Conservation (phyloP, 495 filamentous ascomycete species). For the Tuber indicum region DNA sequence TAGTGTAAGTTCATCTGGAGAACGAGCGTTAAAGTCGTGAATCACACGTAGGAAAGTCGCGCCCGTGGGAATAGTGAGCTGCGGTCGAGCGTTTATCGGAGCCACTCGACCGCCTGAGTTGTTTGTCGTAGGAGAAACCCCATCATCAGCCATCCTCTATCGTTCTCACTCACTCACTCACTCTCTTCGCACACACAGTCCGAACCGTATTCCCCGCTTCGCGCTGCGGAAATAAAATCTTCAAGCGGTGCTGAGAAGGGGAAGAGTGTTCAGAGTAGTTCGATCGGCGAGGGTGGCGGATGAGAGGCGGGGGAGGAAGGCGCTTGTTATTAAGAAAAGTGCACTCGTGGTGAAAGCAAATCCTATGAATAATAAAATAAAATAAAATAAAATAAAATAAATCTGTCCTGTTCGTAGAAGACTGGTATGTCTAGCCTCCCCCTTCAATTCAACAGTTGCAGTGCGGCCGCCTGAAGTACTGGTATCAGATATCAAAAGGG, state of each 20-base stretch:
- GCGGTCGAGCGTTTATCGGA: constrained; percentile 10
- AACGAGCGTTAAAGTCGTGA: constrained; percentile 82
- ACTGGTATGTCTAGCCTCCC: neutral
- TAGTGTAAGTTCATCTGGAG: constrained; percentile 85
- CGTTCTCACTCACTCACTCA: constrained; percentile 8
- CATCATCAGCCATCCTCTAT: constrained; percentile 14
- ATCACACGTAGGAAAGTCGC: constrained; percentile 33
- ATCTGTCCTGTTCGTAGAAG: neutral
- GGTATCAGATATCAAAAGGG: neutral
- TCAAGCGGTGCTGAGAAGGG: neutral
- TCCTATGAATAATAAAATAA: neutral
- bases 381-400: too few species aligned
- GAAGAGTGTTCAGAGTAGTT: neutral
- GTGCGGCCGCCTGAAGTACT: neutral
- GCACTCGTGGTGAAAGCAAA: neutral
- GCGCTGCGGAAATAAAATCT: neutral
- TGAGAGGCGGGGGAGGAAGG: constrained; percentile 9
- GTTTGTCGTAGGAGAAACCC: neutral
- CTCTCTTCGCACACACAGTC: constrained; percentile 2
- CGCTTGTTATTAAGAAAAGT: constrained; percentile 26
- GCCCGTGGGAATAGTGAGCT: constrained; percentile 21
- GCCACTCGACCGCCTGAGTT: neutral
- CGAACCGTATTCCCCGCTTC: neutral
- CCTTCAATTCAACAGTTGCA: neutral
- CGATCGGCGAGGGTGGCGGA: constrained; percentile 8